Conservation (phyloP, 2,329 filamentous ascomycete species). For the Botrytis squamosa region DNA sequence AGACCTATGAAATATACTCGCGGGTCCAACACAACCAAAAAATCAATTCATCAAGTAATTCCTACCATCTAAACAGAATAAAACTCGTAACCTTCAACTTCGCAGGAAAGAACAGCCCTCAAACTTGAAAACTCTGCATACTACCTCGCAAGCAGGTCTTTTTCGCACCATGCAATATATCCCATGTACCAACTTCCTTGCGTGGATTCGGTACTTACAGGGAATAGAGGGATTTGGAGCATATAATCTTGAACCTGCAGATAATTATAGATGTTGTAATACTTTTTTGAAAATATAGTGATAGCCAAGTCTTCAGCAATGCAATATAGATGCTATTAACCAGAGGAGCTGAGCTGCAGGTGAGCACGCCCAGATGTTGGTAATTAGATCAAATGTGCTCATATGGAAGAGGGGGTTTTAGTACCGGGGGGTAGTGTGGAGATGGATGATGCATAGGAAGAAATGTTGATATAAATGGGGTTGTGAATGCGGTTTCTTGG, state of each 20-base stretch:
- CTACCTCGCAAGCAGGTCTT: not conserved
- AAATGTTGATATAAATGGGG: not conserved
- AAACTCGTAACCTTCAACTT: too few relatives aligned
- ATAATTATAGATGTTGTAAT: too few relatives aligned
- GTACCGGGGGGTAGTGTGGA: not conserved
- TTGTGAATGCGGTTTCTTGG: not conserved
- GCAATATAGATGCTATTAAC: not conserved
- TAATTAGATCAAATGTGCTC: not conserved
- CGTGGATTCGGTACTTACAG: not conserved
- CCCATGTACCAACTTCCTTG: not conserved
- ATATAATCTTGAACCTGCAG: not conserved
- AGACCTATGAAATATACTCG: not conserved
- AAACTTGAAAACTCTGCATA: not conserved
- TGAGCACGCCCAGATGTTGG: not conserved
- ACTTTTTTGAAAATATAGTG: too few relatives aligned
- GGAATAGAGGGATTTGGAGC: not conserved
- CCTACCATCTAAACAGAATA: too few relatives aligned
- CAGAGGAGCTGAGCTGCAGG: not conserved
- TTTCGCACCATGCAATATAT: too few relatives aligned
- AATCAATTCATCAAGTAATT: not conserved
- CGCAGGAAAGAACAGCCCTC: not conserved
- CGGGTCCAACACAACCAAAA: rapidly evolving
- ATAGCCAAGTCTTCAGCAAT: not conserved
- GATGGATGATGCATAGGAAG: not conserved
- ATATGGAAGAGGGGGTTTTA: not conserved